These are phyloP conservation scores for Apiospora sp. DNA, from an alignment of 2,329 filamentous ascomycete genomes.

Conservation along the genomic window DNA sequence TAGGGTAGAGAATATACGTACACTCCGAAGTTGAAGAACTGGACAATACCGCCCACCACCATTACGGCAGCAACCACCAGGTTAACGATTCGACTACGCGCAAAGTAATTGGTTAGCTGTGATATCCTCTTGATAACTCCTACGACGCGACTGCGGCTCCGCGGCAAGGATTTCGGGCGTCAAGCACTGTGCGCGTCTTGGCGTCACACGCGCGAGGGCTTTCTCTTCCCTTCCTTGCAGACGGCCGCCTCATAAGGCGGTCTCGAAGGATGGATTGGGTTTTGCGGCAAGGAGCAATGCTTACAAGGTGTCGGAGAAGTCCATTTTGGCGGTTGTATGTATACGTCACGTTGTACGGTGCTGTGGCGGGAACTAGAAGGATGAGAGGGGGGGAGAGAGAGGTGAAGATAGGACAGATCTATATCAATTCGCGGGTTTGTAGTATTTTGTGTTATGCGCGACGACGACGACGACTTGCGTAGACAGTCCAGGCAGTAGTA, in stretches of 20 bases:
- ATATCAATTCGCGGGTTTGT: background rate
- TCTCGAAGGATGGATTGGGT: background rate
- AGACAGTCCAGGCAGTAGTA: background rate
- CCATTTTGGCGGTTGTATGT: slow-evolving; percentile 64
- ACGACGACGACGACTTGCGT: slow-evolving; percentile 13
- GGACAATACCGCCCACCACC: slow-evolving; percentile 81
- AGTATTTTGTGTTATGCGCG: background rate
- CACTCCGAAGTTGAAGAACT: slow-evolving; percentile 71
- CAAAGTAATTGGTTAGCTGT: slow-evolving; percentile 33
- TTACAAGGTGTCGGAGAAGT: slow-evolving; percentile 92
- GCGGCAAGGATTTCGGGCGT: background rate
- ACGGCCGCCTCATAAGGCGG: background rate
- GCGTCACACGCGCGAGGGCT: slow-evolving; percentile 33
- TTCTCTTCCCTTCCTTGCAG: background rate
- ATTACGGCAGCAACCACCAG: slow-evolving; percentile 86
- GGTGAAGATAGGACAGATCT: background rate
- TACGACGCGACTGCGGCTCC: background rate
- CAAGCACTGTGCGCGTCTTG: slow-evolving; percentile 39
- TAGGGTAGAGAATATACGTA: slow-evolving; percentile 53
- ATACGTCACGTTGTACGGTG: background rate
- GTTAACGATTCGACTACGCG: slow-evolving; percentile 88
- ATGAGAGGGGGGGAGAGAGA: background rate
- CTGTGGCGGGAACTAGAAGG: background rate
- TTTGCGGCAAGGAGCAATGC: slow-evolving; percentile 45
- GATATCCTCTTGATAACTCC: background rate